Percentiles rank a stretch among this genome's conserved stretches.
These are phyloP conservation scores for Chrysoporthe austroafricana DNA, from an alignment of 2,329 filamentous ascomycete species.

Conservation along the genomic window DNA sequence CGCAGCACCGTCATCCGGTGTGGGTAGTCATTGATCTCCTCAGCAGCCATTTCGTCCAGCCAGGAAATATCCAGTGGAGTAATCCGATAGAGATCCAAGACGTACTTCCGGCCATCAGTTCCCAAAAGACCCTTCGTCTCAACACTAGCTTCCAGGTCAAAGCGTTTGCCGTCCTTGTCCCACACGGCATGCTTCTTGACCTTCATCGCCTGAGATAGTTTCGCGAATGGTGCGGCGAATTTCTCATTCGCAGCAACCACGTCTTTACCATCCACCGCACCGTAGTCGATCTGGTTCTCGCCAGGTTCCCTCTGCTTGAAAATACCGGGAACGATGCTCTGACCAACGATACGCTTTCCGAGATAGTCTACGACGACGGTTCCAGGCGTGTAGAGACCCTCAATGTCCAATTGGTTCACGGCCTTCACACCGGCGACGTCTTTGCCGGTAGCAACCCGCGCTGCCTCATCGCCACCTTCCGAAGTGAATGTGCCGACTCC, in stretches of 20 bases:
- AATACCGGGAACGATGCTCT: constrained; percentile 97
- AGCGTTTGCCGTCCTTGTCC: constrained; percentile 92
- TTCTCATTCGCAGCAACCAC: constrained; percentile 87
- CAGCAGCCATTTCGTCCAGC: constrained; percentile 74
- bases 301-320: constrained; percentile 98
- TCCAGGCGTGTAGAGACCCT: constrained; percentile 90
- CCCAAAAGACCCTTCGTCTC: constrained; percentile 98
- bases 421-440: constrained; percentile 92
- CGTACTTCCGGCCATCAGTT: constrained; percentile 94
- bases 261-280: constrained; percentile 96
- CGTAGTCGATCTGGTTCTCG: constrained; percentile 98
- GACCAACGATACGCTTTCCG: constrained; percentile 94
- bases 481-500: constrained; percentile 96
- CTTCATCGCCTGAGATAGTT: constrained; percentile 86
- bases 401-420: constrained; percentile 96
- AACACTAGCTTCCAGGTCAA: constrained; percentile 92
- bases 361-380: constrained; percentile 97
- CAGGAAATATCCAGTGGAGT: constrained; percentile 89
- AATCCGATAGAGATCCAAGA: constrained; percentile 94
- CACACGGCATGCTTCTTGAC: constrained; percentile 96
- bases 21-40: constrained; percentile 68
- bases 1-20: constrained; percentile 95
- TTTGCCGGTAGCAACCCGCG: constrained; percentile 93
- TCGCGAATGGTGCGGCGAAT: constrained; percentile 82
- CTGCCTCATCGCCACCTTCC: constrained; percentile 95